A percentile compares a stretch with the other conserved stretches of the same genome.
phyloP scores from a whole-genome alignment of 2,329 filamentous ascomycete genomes.

The Hysterium pulicare region DNA sequence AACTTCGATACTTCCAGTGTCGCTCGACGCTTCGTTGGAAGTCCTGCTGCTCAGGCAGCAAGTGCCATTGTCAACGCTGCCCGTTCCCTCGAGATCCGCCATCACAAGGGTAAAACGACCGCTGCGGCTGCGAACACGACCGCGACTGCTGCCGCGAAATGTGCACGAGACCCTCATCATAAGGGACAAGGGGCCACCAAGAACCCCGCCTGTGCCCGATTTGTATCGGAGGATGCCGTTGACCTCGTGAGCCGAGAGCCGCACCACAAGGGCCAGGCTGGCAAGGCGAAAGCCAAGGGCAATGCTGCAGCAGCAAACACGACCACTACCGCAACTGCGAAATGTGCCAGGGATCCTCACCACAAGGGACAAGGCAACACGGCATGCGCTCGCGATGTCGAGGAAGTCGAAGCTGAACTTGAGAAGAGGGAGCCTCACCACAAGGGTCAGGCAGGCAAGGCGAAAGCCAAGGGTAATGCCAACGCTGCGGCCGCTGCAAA shows the following conservation, averaged over 20 bases:
- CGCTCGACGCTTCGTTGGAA: not conserved
- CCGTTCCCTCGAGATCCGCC: not conserved
- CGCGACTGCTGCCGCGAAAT: not conserved
- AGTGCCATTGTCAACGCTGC: not conserved
- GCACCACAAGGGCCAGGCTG: not conserved
- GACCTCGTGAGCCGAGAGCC: not conserved
- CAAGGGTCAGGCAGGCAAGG: not conserved
- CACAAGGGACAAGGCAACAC: not conserved
- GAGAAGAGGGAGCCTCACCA: not conserved
- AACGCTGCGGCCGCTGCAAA: too few species aligned
- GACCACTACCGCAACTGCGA: not conserved
- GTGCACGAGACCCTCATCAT: too few species aligned
- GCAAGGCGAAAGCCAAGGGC: not conserved
- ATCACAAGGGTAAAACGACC: not conserved
- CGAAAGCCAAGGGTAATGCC: not conserved
- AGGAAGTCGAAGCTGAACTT: too few species aligned
- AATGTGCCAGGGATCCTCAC: not conserved
- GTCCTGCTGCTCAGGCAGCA: not conserved
- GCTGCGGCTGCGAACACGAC: too few species aligned
- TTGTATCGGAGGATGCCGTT: too few species aligned
- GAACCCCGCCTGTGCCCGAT: too few species aligned
- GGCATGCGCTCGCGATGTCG: too few species aligned
- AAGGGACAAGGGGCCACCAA: not conserved
- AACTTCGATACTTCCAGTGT: not conserved
- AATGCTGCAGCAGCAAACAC: not conserved